Conservation (phyloP, 1,284 basidiomycete species). For the Trichosporon sp. region DNA sequence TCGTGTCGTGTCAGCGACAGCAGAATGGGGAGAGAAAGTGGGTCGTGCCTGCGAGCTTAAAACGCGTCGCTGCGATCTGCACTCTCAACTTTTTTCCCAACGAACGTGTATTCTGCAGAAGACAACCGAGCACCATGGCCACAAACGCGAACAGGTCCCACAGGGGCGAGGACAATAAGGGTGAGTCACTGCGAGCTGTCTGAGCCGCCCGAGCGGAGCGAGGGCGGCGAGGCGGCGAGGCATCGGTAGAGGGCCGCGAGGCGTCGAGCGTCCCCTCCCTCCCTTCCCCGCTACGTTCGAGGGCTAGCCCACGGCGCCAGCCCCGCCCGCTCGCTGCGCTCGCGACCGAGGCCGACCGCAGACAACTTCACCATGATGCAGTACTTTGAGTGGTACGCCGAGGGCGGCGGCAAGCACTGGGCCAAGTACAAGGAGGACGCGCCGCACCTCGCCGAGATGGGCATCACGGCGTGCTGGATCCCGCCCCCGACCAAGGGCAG, state of each 20-base stretch:
- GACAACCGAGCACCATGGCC: slow-evolving; percentile 3
- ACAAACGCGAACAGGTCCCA: slow-evolving; percentile 9
- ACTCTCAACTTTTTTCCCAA: background rate
- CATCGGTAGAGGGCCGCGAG: too few relatives aligned
- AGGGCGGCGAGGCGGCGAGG: too few relatives aligned
- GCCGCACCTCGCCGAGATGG: slow-evolving; percentile 65
- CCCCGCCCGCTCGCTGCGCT: background rate
- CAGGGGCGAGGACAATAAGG: slow-evolving; percentile 12
- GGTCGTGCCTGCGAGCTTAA: background rate
- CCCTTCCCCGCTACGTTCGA: background rate
- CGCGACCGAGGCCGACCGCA: slow-evolving; percentile 8
- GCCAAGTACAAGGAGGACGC: slow-evolving; percentile 69
- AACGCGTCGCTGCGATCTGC: background rate
- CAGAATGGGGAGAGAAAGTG: too few relatives aligned
- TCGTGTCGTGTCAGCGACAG: too few relatives aligned
- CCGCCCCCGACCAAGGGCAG: slow-evolving; percentile 51
- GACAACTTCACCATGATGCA: slow-evolving; percentile 49
- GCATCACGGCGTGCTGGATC: slow-evolving; percentile 73
- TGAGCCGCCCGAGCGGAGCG: too few relatives aligned
- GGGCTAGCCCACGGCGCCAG: too few relatives aligned
- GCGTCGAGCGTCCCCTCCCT: slow-evolving; percentile 6
- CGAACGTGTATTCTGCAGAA: background rate
- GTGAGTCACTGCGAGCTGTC: slow-evolving; percentile 29
- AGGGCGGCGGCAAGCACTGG: slow-evolving; percentile 56
- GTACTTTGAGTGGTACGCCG: slow-evolving; percentile 44